Base-by-base conservation (phyloP, 768 basidiomycete species). In the Naganishia vishniacii region DNA sequence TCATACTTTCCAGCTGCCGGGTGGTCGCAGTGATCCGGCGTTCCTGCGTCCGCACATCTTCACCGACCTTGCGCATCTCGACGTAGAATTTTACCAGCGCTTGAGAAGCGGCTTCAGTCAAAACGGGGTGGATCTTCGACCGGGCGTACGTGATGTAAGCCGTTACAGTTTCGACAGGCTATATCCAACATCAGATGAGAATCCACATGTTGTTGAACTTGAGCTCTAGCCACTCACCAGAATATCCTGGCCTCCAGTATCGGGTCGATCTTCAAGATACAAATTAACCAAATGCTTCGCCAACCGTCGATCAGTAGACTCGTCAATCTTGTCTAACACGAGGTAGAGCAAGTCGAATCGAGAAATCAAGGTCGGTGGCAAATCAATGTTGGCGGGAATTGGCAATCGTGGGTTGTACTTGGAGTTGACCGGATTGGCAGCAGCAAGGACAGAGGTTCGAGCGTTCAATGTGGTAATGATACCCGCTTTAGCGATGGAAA, bases 381-480 rank as follows among this genome's bases (percentile, higher is more conserved):
- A 82, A 77, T 98, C 93, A 68, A 99, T 97, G 78, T 99, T 99
- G 59, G 86, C 83, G 0, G 94, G 94, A 69, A 98, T 88, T 1
- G 94, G 91, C 72, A 89, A 80, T 66, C 91, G 84, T 48, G 88
- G 85, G 77, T 97, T 89, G 79, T 98, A 98, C 75, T 90, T 91
- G 0, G 91, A 93, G 18, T 89, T 91, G 28, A 98, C 89, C 0
- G 95, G 95, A 74, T 99, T 98, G 25, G 95, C 95, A 6, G 93
- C 95, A 0, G 95, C 95, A 15, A 99, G 84, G 73, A 99, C 90
- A 8, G 95, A 98, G 1, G 94, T 94, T 58, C 95, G 86, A 26
- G 95, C 95, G 72, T 98, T 98, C 48, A 99, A 82, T 0, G 95
- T 98, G 8, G 95, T 99, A 9, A 94, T 93, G 74, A 99, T 99